phyloP scores from a whole-genome alignment of 2,329 filamentous ascomycete genomes.

The Colletotrichum falcatum region DNA sequence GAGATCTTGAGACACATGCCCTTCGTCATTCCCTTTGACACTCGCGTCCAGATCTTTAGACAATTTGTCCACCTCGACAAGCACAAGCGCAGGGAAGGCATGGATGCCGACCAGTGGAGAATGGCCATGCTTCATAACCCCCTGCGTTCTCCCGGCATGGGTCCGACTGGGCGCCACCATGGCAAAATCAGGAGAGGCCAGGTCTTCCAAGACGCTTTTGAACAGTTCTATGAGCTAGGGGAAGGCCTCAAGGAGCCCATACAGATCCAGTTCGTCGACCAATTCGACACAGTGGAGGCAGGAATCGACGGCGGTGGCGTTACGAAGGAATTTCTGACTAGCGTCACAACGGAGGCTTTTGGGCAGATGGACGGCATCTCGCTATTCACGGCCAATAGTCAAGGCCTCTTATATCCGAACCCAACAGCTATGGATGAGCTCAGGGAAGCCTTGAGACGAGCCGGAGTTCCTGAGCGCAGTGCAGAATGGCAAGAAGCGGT shows the following conservation, averaged over 20 bases:
- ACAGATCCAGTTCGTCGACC: conserved; percentile 94
- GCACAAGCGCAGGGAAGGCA: conserved; percentile 74
- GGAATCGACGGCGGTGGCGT: conserved; percentile 98
- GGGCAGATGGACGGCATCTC: conserved; percentile 67
- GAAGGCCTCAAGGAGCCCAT: conserved; percentile 93
- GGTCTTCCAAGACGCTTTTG: conserved; percentile 87
- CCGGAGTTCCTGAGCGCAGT: conserved; percentile 64
- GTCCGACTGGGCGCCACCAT: conserved; percentile 71
- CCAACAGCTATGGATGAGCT: conserved; percentile 80
- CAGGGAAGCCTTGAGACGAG: conserved; percentile 66
- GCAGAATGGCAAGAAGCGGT: conserved; percentile 69
- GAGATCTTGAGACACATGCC: conserved; percentile 97
- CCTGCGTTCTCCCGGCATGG: conserved; percentile 45
- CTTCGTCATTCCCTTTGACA: conserved; percentile 94
- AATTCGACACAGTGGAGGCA: conserved; percentile 87
- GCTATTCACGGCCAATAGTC: conserved; percentile 82
- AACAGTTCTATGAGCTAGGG: conserved; percentile 83
- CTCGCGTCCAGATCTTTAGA: conserved; percentile 90
- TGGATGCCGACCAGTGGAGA: conserved; percentile 57
- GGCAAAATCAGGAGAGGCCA: conserved; percentile 83
- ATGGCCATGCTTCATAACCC: conserved; percentile 42
- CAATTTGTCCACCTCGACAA: conserved; percentile 92
- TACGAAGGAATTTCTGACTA: conserved; percentile 95
- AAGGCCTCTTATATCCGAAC: conserved; percentile 90
- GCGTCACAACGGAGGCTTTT: conserved; percentile 88